Conservation (phyloP, 257 asterid genomes). For the Nyctanthes arbortristis region DNA sequence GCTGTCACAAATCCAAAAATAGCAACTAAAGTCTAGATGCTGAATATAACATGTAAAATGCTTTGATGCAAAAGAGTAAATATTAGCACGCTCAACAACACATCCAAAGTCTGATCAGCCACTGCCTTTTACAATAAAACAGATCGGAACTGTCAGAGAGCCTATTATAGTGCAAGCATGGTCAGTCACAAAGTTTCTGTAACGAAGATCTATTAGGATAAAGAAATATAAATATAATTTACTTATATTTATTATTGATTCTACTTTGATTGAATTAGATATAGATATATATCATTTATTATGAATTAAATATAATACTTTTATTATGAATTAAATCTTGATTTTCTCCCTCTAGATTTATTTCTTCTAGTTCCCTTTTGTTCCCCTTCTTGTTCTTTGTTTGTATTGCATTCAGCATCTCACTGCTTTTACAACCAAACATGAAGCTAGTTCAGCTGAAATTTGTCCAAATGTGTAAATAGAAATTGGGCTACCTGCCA, state of each 20-base stretch:
- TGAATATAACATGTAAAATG: background rate
- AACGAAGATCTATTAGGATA: too few relatives aligned
- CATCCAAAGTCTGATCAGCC: background rate
- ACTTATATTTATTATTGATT: too few relatives aligned
- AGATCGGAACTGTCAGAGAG: background rate
- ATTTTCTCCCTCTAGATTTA: too few relatives aligned
- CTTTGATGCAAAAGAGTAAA: background rate
- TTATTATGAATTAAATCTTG: too few relatives aligned
- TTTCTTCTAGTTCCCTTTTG: too few relatives aligned
- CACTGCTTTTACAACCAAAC: background rate
- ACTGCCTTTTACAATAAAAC: background rate
- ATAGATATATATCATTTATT: too few relatives aligned
- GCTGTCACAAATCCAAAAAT: constrained; percentile 41
- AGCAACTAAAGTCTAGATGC: background rate
- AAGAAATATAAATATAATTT: too few relatives aligned
- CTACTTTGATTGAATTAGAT: too few relatives aligned
- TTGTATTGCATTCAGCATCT: too few relatives aligned
- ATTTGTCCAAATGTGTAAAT: background rate
- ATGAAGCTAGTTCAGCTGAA: background rate
- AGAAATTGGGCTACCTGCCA: background rate
- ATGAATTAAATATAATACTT: too few relatives aligned
- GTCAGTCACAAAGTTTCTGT: too few relatives aligned
- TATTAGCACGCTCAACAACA: background rate
- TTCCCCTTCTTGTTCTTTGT: too few relatives aligned
- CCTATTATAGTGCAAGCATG: background rate